These are phyloP conservation scores for Antitrichia curtipendula DNA, from an alignment of 225 moss, liverwort and hornwort species.

Conservation along the genomic window DNA sequence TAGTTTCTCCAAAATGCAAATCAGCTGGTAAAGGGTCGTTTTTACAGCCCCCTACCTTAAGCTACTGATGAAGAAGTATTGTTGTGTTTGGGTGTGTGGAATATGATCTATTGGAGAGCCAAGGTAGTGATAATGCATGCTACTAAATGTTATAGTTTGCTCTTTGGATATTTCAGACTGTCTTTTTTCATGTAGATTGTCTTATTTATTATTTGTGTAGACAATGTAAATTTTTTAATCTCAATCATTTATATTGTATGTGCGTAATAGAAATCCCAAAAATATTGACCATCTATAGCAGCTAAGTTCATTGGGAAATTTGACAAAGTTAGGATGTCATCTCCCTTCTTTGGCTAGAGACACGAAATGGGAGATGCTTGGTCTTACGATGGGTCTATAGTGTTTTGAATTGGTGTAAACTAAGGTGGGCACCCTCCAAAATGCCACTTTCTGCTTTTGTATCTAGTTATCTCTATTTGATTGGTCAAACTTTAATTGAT, in stretches of 20 bases:
- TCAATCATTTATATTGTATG: no score
- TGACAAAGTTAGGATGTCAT: neutral
- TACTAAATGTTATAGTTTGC: no score
- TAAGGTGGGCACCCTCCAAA: neutral
- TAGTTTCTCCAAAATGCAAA: no score
- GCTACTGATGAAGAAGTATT: no score
- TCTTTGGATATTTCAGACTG: neutral
- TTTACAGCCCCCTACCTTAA: no score
- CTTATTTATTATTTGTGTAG: neutral
- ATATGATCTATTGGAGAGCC: no score
- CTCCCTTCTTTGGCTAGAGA: no score
- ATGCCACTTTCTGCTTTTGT: neutral
- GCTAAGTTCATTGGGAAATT: neutral
- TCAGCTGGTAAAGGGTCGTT: no score
- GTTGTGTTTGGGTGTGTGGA: no score
- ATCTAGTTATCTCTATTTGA: neutral
- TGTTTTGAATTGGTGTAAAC: neutral
- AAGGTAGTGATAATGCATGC: no score
- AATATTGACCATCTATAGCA: neutral
- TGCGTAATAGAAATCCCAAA: neutral
- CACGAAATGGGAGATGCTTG: no score
- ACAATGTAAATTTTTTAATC: neutral
- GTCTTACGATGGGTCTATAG: neutral
- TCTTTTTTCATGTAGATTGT: neutral
- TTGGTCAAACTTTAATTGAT: neutral